Conservation (phyloP, 169 alveolate genomes). For the Eimeria necatrix region DNA sequence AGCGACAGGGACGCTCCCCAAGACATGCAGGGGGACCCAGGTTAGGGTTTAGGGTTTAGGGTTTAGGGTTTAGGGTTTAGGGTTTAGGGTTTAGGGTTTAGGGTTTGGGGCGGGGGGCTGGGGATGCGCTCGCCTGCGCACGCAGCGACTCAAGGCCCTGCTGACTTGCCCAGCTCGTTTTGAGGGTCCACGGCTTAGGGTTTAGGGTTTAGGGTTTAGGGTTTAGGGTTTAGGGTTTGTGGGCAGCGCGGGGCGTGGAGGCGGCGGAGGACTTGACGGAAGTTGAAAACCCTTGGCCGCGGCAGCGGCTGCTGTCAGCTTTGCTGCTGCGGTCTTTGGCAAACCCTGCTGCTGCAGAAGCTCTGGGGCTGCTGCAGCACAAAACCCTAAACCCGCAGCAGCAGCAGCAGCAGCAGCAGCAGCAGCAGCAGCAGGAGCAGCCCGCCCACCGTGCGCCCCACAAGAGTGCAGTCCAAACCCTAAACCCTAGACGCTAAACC, state of each 20-base stretch:
- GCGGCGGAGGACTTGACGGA: not conserved
- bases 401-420: slow-evolving; percentile 21
- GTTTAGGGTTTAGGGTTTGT: too few relatives aligned
- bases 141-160: too few relatives aligned
- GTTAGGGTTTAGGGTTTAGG: not conserved
- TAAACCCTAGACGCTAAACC: not conserved
- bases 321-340: not conserved
- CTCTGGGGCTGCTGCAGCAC: slow-evolving; percentile 39
- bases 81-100: too few relatives aligned
- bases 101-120: too few relatives aligned
- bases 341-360: slow-evolving; percentile 18
- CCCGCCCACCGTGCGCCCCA: too few relatives aligned
- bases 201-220: too few relatives aligned
- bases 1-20: not conserved
- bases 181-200: too few relatives aligned
- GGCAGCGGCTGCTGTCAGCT: not conserved
- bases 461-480: too few relatives aligned
- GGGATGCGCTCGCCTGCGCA: too few relatives aligned
- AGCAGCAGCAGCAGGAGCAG: too few relatives aligned
- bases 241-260: not conserved
- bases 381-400: not conserved
- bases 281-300: not conserved
- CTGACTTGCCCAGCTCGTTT: too few relatives aligned
- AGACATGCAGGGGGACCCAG: not conserved
- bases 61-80: too few relatives aligned